These are phyloP conservation scores for Pseudozyma sp. DNA, from an alignment of 1,284 basidiomycete genomes.

Conservation along the genomic window DNA sequence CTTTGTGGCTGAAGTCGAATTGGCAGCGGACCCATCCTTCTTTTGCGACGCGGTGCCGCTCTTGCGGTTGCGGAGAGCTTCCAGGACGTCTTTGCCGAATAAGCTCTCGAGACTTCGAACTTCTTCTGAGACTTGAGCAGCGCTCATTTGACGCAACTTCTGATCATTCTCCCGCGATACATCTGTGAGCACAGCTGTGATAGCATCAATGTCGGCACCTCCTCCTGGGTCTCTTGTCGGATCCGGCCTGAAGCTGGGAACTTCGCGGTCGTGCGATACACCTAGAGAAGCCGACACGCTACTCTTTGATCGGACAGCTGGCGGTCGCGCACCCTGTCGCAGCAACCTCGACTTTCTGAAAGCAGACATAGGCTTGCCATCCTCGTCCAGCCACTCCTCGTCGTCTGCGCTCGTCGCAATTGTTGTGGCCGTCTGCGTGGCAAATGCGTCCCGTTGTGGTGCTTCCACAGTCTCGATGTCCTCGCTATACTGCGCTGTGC, in stretches of 20 bases:
- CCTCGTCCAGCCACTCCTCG: conserved; percentile 55
- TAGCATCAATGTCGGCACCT: conserved; percentile 55
- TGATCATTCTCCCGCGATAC: conserved; percentile 57
- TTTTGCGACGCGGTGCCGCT: conserved; percentile 6
- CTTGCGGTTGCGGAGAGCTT: conserved; percentile 51
- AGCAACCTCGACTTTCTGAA: conserved; percentile 61
- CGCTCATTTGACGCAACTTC: conserved; percentile 59
- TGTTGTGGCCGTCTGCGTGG: conserved; percentile 5
- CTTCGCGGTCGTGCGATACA: background rate
- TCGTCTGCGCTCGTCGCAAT: conserved; percentile 17
- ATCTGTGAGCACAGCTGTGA: conserved; percentile 46
- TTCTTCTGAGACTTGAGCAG: conserved; percentile 53
- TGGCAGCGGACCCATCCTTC: background rate
- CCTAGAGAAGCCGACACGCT: background rate
- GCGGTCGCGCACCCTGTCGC: conserved; percentile 38
- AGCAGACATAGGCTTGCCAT: conserved; percentile 60
- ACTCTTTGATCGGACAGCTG: conserved; percentile 22
- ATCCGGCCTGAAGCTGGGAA: conserved; percentile 30
- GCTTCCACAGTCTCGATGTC: conserved; percentile 34
- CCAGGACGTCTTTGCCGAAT: conserved; percentile 60
- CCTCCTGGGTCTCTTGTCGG: conserved; percentile 61
- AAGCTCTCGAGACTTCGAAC: conserved; percentile 53
- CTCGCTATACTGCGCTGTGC: conserved; percentile 21
- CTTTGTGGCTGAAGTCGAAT: conserved; percentile 65
- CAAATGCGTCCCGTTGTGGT: conserved; percentile 26